Evolutionary conservation across 441 rosid species (phyloP), one percentile per base, ranked within the genome.

Genomic region (Pelargonium exstipulatum): DNA sequence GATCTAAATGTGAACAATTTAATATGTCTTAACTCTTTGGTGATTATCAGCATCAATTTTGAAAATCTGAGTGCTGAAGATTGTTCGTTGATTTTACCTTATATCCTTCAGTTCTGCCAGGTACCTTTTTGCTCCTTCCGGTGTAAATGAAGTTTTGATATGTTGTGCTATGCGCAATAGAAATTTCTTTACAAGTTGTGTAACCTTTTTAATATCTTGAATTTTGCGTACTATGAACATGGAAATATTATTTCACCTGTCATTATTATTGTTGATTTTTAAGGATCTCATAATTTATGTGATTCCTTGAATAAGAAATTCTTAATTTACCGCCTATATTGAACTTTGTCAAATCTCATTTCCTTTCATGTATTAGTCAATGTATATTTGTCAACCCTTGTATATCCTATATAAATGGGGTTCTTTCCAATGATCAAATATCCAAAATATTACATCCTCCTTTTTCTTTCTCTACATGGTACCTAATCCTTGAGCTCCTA

Each of bases 71-170:
- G 81, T 78, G 65, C 85, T 49, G 76, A 84, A 76, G 97, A 92
- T 69, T 86, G 83, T 81, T 83, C 84, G 3, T 70, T 78, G 71
- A 82, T 90, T 74, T 79, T 88, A 46, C 85, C 77, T 37, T 67
- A 67, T 69, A 75, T 95, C 76, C 83, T 95, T 71, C 85, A 85
- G 81, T 87, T 86, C 83, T 84, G 86, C 78, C 92, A 85, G 99
- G 99, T 92, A 81, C 73, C 22, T 68, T 63, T 65, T 73, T 69
- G 16, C 55, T 67, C 65, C 49, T 68, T 48, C 72, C 32, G 42
- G 10, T 66, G 35, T 16, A 32, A 49, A 71, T 26, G 58, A 13
- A 4, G 37, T 2, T 69, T 14, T 55, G 24, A 29, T 69, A 53
- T 53, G 18, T 53, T 53, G 7, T 53, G 60, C 24, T 2, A 17